Conservation (phyloP, 1,284 basidiomycete genomes). For the Ceratobasidium sp. region DNA sequence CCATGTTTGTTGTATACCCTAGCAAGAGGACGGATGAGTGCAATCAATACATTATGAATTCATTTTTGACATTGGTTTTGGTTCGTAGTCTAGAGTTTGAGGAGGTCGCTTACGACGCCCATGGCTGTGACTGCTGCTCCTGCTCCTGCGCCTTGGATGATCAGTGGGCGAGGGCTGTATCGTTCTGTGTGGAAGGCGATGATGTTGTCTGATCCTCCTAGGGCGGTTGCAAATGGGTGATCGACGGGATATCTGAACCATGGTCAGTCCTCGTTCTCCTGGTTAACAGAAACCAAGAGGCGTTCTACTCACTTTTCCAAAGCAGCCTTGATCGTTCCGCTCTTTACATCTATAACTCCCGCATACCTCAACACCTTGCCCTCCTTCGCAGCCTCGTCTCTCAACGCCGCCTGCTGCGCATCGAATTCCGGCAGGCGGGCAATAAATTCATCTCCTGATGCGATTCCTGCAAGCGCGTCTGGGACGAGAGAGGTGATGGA, state of each 20-base stretch:
- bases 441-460: conserved; percentile 87
- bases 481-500: conserved; percentile 90
- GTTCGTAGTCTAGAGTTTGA: conserved; percentile 55
- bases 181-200: conserved; percentile 96
- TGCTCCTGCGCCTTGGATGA: conserved; percentile 95
- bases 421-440: conserved; percentile 86
- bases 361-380: conserved; percentile 92
- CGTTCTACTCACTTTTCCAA: conserved; percentile 73
- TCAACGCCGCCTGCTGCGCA: conserved; percentile 77
- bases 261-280: background rate
- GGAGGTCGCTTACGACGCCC: conserved; percentile 89
- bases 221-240: conserved; percentile 94
- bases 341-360: conserved; percentile 88
- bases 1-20: conserved; percentile 20
- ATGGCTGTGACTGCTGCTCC: conserved; percentile 98
- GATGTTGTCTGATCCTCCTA: conserved; percentile 97
- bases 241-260: conserved; percentile 78
- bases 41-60: background rate
- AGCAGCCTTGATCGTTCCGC: conserved; percentile 82
- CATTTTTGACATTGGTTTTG: background rate
- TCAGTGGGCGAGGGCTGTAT: conserved; percentile 84
- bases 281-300: conserved; percentile 48
- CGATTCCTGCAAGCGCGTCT: conserved; percentile 66
- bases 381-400: conserved; percentile 79
- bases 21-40: background rate